Conservation (phyloP, 495 filamentous ascomycete genomes). For the Pseudevernia furfuracea region DNA sequence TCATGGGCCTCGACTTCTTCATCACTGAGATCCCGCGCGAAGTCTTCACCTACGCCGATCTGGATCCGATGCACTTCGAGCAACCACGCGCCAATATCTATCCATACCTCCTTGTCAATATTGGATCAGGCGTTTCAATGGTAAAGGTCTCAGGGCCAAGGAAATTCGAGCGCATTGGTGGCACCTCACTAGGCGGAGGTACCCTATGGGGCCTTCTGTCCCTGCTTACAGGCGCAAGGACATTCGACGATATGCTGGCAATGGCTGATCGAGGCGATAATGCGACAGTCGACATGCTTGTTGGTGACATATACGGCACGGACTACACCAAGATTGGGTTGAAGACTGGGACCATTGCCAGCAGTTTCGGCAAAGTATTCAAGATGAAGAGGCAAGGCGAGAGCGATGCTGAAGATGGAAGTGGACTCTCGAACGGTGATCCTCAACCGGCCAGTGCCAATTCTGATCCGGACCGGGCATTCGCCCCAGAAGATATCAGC, state of each 20-base stretch:
- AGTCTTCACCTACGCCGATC: constrained; percentile 91
- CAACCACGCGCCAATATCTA: constrained; percentile 69
- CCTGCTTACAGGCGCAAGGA: constrained; percentile 78
- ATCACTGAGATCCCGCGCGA: constrained; percentile 94
- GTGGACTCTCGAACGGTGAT: constrained; percentile 51
- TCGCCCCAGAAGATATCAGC: constrained; percentile 59
- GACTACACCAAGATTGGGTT: constrained; percentile 93
- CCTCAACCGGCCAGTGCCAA: constrained; percentile 23
- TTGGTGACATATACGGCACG: constrained; percentile 95
- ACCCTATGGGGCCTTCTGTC: constrained; percentile 93
- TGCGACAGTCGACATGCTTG: constrained; percentile 86
- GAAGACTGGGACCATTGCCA: constrained; percentile 88
- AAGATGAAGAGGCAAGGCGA: constrained; percentile 73
- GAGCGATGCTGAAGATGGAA: constrained; percentile 67
- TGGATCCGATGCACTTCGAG: constrained; percentile 77
- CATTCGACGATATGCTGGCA: constrained; percentile 90
- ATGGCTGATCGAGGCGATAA: constrained; percentile 95
- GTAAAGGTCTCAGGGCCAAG: constrained; percentile 90
- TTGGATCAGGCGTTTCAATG: constrained; percentile 98
- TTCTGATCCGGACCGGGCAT: constrained; percentile 34
- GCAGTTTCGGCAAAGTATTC: constrained; percentile 94
- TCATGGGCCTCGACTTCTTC: constrained; percentile 98
- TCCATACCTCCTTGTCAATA: constrained; percentile 95
- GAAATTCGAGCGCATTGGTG: constrained; percentile 80
- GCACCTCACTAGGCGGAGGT: constrained; percentile 88